Base-by-base conservation (phyloP, 1,284 basidiomycete species). In the Rhizopogon hawkerae region DNA sequence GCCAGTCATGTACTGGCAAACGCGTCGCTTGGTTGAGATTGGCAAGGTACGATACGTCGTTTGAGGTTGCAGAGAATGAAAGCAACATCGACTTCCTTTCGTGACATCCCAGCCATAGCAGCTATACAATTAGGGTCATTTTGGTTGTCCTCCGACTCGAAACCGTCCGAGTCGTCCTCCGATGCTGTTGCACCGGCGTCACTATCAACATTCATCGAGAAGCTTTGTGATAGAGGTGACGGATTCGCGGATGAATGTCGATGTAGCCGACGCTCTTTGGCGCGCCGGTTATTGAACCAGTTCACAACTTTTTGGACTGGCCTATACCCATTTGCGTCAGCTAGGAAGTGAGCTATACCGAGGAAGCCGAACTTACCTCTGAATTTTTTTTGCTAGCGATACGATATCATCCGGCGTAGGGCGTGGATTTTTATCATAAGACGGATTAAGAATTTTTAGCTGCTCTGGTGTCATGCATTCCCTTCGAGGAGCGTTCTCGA, bases 221-320 rank as follows among this genome's bases (percentile, higher is more conserved):
- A 3, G 16, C 16, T 31, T 43, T 21, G 11, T 7, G 39, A 41
- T 16, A 26, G n/a, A 24, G 38, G 24, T 10, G 14, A 41, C 10
- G 9, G 1, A 1, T 3, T 29, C 24, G 5, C 9, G 10, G 39
- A 21, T 21, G 39, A 18, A 9, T 31, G 8, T 13, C 7, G 41
- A 31, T 21, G 11, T n/a, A 21, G 11, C 31, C 41, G 29, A 8
- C 26, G 26, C 7, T 33, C 41, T 43, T 43, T 33, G 11, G 29
- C 29, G 2, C 41, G 41, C 16, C 29, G 41, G 31, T 43, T 43
- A 33, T 43, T 43, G 13, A 31, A 43, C 41, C 41, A 43, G 29
- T 31, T 43, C 7, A 3, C 5, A 13, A 31, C 29, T 31, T 33
- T 43, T 7, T 8, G 3, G 13, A 5, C 29, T 18, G 41, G 26